Base-by-base conservation (phyloP, 2,329 filamentous ascomycete genomes). In the Colletotrichum sansevieriae region DNA sequence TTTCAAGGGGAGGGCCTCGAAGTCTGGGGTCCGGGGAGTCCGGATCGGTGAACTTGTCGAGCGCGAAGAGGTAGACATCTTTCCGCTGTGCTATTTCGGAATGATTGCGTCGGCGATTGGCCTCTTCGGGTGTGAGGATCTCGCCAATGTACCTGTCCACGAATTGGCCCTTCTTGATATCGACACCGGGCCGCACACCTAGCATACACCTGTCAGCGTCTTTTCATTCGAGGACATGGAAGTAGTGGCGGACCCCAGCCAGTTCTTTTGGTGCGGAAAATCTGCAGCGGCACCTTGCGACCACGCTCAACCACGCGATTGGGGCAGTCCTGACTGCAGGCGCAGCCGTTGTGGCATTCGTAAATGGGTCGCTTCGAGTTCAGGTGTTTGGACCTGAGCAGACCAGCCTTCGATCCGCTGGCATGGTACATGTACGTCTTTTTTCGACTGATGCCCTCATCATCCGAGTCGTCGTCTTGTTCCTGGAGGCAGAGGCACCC, bases 101-200 rank as follows among this genome's bases (percentile, higher is more conserved):
- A 0, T 82, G 79, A 1, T 82, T 80, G 7, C 92, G 90, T 3
- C 93, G 89, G 2, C 83, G 81, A 15, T 90, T 85, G 0, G 93
- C 92, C 78, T 95, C 89, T 2, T 78, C 73, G 0, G 84, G 82
- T 1, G 88, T 90, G 73, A 92, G 89, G 65, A 92, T 83, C 76
- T 92, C 90, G 12, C 93, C 93, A 8, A 94, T 84, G 74, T 96
- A 97, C 8, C 87, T 87, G 75, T 95, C 93, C 46, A 97, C 88
- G 73, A 94, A 96, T 72, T 95, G 91, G 3, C 93, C 93, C 71
- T 85, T 84, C 63, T 86, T 85, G 2, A 97, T 86, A 20, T 88
- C 82, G 3, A 90, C 83, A 4, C 85, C 85, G 68, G 89, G 90
- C 8, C 88, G 85, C 0, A 97, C 87, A 37, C 90, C 88, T 89